Percentiles rank a stretch among this genome's conserved stretches.
Evolutionary conservation across 2,329 filamentous ascomycete species (phyloP).

Genomic region (Lecanoromycetidae sp.): DNA sequence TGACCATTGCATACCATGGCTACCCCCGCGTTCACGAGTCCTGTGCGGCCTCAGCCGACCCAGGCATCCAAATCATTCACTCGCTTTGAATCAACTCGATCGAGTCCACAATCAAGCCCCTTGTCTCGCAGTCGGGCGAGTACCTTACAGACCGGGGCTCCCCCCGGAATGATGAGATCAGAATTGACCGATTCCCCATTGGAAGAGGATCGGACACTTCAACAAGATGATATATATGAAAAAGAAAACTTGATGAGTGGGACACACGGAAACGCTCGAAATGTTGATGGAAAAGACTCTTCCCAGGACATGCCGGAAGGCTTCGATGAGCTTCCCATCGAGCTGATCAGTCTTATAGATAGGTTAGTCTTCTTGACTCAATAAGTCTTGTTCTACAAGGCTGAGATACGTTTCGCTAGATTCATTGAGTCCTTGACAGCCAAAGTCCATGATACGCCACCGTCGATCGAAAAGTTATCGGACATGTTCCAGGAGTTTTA

Average conservation of each 20-base stretch:
- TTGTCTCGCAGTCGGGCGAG: conserved; percentile 15
- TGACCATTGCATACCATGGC: too few species aligned
- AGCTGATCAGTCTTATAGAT: conserved; percentile 80
- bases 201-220: not conserved
- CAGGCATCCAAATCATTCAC: conserved; percentile 31
- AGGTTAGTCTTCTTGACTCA: conserved; percentile 42
- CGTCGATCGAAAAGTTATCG: conserved; percentile 69
- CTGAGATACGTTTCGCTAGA: conserved; percentile 34
- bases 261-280: conserved; percentile 21
- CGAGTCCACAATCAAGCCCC: conserved; percentile 20
- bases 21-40: too few species aligned
- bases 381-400: not conserved
- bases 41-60: conserved; percentile 23
- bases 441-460: conserved; percentile 73
- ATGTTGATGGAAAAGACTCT: conserved; percentile 21
- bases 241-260: conserved; percentile 28
- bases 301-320: conserved; percentile 43
- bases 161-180: not conserved
- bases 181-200: not conserved
- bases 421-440: conserved; percentile 84
- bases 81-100: conserved; percentile 26
- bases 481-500: conserved; percentile 95
- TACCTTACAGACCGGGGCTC: conserved; percentile 13
- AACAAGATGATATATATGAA: conserved; percentile 33
- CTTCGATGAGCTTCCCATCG: conserved; percentile 83